phyloP scores from a whole-genome alignment of 768 basidiomycete genomes.

The Thelephora aurantiotincta region DNA sequence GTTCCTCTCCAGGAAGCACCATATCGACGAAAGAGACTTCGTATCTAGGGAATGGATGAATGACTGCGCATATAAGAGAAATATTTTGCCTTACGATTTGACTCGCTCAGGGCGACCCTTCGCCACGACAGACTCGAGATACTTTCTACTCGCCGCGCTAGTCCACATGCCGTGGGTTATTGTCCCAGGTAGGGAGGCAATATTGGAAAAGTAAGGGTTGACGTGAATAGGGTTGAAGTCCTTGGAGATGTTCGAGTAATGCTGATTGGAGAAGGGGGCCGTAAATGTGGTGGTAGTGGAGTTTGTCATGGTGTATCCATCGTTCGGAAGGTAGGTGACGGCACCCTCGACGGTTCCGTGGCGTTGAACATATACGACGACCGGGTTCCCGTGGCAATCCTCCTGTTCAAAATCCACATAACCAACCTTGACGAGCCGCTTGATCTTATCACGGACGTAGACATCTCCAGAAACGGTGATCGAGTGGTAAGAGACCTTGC shows the following conservation, averaged over 20 bases:
- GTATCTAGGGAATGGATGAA: conserved; percentile 38
- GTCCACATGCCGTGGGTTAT: conserved; percentile 99
- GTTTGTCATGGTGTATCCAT: conserved; percentile 74
- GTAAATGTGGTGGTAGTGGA: conserved; percentile 52
- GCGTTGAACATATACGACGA: conserved; percentile 84
- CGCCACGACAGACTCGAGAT: conserved; percentile 87
- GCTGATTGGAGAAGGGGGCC: conserved; percentile 85
- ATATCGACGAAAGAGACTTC: conserved; percentile 94
- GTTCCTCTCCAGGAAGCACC: conserved; percentile 84
- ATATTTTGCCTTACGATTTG: conserved; percentile 43
- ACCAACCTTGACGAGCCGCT: conserved; percentile 79
- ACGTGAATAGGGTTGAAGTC: conserved; percentile 99
- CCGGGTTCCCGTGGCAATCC: conserved; percentile 85
- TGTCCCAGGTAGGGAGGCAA: conserved; percentile 84
- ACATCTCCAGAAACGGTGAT: conserved; percentile 76
- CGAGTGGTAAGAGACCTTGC: conserved; percentile 71
- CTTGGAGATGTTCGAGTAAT: conserved; percentile 90
- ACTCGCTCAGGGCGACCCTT: conserved; percentile 89
- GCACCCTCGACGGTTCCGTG: conserved; percentile 74
- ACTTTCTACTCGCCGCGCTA: conserved; percentile 85
- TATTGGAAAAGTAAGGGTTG: conserved; percentile 96
- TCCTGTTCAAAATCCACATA: conserved; percentile 79
- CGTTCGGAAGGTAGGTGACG: conserved; percentile 63
- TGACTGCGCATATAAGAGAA: conserved; percentile 3
- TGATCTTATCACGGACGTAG: conserved; percentile 79